These are phyloP conservation scores for Penicillium egyptiacum DNA, from an alignment of 495 filamentous ascomycete genomes.

Conservation along the genomic window DNA sequence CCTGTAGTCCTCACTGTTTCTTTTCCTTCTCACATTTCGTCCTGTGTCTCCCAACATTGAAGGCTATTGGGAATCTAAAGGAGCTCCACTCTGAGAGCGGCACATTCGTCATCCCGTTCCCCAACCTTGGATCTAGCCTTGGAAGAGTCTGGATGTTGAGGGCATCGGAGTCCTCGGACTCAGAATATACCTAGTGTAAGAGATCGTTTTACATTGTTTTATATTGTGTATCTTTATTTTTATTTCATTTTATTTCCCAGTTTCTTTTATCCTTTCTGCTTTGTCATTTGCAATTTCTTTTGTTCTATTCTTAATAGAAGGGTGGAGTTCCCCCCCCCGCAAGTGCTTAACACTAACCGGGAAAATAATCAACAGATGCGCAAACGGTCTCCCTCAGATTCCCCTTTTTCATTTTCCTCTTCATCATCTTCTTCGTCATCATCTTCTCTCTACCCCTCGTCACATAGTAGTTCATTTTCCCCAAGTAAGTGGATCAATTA, in stretches of 20 bases:
- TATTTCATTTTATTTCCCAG: background rate
- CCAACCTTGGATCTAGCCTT: background rate
- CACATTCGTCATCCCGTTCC: background rate
- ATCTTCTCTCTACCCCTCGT: constrained; percentile 42
- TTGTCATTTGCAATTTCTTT: constrained; percentile 3
- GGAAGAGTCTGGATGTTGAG: background rate
- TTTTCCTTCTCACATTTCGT: background rate
- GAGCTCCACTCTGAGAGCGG: background rate
- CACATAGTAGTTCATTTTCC: constrained; percentile 23
- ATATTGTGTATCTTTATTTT: background rate
- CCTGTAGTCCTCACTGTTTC: background rate
- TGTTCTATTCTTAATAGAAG: background rate
- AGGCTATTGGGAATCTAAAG: background rate
- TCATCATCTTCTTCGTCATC: constrained; percentile 32
- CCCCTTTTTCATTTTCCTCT: constrained; percentile 28
- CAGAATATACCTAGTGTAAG: background rate
- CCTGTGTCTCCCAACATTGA: no score
- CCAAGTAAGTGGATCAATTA: constrained; percentile 25
- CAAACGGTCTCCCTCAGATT: constrained; percentile 10
- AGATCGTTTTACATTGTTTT: background rate
- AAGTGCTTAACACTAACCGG: constrained; percentile 15
- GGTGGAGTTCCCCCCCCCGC: constrained; percentile 20
- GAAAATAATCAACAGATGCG: constrained; percentile 9
- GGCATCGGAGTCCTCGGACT: background rate
- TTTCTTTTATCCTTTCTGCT: background rate